These are phyloP conservation scores for Colletotrichum sansevieriae DNA, from an alignment of 2,329 filamentous ascomycete species.

Conservation along the genomic window DNA sequence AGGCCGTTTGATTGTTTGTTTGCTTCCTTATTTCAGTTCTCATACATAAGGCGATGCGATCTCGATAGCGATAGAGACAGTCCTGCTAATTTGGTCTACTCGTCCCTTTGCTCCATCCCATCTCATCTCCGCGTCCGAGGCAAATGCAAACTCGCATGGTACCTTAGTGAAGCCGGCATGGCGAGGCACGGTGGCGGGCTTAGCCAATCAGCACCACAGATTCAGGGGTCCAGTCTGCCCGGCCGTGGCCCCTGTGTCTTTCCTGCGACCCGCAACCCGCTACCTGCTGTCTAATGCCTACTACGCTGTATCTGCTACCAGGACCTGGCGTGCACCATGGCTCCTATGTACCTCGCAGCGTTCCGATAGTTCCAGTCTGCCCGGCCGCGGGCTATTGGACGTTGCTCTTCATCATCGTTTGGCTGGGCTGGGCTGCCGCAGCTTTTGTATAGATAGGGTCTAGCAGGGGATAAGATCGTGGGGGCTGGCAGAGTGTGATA, in stretches of 20 bases:
- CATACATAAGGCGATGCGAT: background rate
- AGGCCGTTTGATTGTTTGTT: background rate
- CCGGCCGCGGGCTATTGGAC: background rate
- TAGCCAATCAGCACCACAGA: background rate
- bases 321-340: too few species aligned
- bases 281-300: too few species aligned
- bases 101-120: background rate
- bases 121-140: conserved; percentile 4
- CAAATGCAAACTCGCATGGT: background rate
- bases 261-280: background rate
- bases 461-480: background rate
- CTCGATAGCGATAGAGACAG: background rate
- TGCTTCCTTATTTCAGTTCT: background rate
- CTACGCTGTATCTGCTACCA: too few species aligned
- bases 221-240: background rate
- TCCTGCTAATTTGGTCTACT: background rate
- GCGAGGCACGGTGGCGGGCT: too few species aligned
- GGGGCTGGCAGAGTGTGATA: background rate
- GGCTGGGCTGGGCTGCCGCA: background rate
- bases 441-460: background rate
- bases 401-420: background rate
- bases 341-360: too few species aligned
- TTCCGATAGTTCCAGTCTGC: background rate
- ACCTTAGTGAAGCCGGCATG: too few species aligned
- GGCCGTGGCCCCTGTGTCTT: background rate